Evolutionary conservation across 2,329 filamentous ascomycete species (phyloP), one percentile per base, ranked within the genome.

Genomic region (Coleophoma cylindrospora): DNA sequence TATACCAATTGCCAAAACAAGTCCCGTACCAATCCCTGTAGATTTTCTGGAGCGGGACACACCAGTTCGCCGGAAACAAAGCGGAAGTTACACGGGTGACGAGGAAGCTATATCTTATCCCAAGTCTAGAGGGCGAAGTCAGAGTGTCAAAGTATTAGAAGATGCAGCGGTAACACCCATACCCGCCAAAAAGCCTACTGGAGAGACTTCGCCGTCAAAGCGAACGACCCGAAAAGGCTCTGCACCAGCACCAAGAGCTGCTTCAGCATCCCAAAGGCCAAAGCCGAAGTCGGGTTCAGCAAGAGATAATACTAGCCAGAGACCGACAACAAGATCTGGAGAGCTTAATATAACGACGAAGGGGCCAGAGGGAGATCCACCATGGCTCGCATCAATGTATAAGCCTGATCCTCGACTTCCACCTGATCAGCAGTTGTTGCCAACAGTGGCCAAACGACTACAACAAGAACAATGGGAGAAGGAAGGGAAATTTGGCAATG

Each of bases 391-490:
- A 43, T 89, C 87, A 19, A 90, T 95, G 70, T 99, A 96, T 69
- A 95, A 95, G 64, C 94, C 94, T 0, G 94, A 99, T 65, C 94
- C 94, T 32, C 86, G 91, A 53, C 75, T 99, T 34, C 94, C 94
- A 6, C 94, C 91, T 0, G 94, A 99, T 54, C 89, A 99, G 68
- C 94, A 99, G 65, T 84, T 99, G 48, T 81, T 99, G 11, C 94
- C 94, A 1, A 97, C 94, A 0, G 91, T 97, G 55, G 94, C 94
- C 12, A 90, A 87, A 62, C 81, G 89, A 50, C 78, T 97, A 68
- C 89, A 94, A 67, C 92, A 96, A 71, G 91, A 96, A 68, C 89
- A 92, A 67, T 96, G 91, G 91, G 91, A 95, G 69, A 88, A 84
- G 60, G 89, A 96, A 67, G 91, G 91, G 55, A 90, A 89, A 57